These are phyloP conservation scores for Vanderwaltozyma polyspora DNA, from an alignment of 805 yeast genomes.

Conservation along the genomic window DNA sequence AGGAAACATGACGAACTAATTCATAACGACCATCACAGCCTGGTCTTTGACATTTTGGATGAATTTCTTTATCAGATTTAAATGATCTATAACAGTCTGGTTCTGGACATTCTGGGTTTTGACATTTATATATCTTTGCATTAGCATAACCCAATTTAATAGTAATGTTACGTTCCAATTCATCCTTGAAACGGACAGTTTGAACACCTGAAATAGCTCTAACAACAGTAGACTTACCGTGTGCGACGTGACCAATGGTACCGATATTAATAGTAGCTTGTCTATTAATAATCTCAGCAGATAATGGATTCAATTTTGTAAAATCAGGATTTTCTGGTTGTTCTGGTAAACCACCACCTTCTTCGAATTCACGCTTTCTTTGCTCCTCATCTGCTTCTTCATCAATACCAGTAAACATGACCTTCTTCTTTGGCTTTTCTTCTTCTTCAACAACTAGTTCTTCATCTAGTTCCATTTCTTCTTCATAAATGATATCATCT, in stretches of 20 bases:
- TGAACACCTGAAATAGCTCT: slow-evolving; percentile 97
- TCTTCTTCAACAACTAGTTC: slow-evolving; percentile 32
- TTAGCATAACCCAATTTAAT: slow-evolving; percentile 97
- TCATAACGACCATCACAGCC: slow-evolving; percentile 86
- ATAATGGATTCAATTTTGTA: slow-evolving; percentile 66
- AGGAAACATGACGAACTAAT: slow-evolving; percentile 90
- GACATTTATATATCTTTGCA: slow-evolving; percentile 94
- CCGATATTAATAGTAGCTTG: slow-evolving; percentile 99
- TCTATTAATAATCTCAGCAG: slow-evolving; percentile 93
- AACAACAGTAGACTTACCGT: slow-evolving; percentile 88
- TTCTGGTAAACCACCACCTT: slow-evolving; percentile 96
- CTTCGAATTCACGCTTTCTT: slow-evolving; percentile 79
- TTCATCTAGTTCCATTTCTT: slow-evolving; percentile 25
- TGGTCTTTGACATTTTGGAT: slow-evolving; percentile 81
- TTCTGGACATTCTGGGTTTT: slow-evolving; percentile 73
- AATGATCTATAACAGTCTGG: slow-evolving; percentile 94
- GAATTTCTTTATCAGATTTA: slow-evolving; percentile 88
- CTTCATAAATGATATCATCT: slow-evolving; percentile 27
- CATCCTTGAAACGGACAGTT: slow-evolving; percentile 98
- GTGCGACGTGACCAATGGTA: slow-evolving; percentile 93
- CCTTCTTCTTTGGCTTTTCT: slow-evolving; percentile 51
- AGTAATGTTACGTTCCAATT: slow-evolving; percentile 96
- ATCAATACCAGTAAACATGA: slow-evolving; percentile 67
- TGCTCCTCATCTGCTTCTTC: slow-evolving; percentile 64
- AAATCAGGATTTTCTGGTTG: slow-evolving; percentile 90